Percentiles rank a stretch among this genome's conserved stretches.
Evolutionary conservation across 2,329 filamentous ascomycete species (phyloP).

Genomic region (Fusarium pseudoanthophilum): DNA sequence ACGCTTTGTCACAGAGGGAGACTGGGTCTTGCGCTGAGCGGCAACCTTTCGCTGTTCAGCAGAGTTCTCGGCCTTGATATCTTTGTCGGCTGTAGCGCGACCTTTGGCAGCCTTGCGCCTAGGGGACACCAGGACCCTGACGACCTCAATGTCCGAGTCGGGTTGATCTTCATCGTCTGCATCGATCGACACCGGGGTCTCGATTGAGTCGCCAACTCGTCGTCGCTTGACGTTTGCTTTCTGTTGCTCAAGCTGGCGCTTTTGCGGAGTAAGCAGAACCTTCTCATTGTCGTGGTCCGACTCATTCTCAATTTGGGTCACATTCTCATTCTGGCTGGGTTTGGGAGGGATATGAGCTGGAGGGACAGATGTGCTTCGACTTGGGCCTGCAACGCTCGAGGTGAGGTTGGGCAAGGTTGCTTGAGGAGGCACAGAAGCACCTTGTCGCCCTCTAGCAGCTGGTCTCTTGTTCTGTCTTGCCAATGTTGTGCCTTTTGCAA

Average conservation of each 20-base stretch:
- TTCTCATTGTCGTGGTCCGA: conserved; percentile 37
- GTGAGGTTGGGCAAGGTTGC: neutral
- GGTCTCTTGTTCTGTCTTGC: neutral
- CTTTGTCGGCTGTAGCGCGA: neutral
- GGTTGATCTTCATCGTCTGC: neutral
- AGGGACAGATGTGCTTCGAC: neutral
- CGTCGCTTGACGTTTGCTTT: conserved; percentile 24
- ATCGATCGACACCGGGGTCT: neutral
- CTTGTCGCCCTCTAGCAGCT: neutral
- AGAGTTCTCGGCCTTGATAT: conserved; percentile 8
- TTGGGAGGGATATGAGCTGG: neutral
- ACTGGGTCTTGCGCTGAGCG: neutral
- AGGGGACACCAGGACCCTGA: conserved; percentile 2
- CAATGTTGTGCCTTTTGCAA: neutral
- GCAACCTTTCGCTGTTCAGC: neutral
- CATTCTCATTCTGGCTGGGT: neutral
- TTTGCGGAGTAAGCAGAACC: conserved; percentile 20
- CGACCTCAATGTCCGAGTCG: conserved; percentile 19
- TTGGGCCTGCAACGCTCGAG: neutral
- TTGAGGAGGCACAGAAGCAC: neutral
- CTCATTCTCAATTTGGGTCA: neutral
- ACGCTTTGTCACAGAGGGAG: neutral
- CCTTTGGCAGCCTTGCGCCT: neutral
- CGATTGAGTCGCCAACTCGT: conserved; percentile 2
- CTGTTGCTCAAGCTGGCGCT: neutral